Percentiles rank a stretch among this genome's conserved stretches.
These are phyloP conservation scores for Gleditsia sinensis DNA, from an alignment of 306 rosid genomes.

Conservation along the genomic window DNA sequence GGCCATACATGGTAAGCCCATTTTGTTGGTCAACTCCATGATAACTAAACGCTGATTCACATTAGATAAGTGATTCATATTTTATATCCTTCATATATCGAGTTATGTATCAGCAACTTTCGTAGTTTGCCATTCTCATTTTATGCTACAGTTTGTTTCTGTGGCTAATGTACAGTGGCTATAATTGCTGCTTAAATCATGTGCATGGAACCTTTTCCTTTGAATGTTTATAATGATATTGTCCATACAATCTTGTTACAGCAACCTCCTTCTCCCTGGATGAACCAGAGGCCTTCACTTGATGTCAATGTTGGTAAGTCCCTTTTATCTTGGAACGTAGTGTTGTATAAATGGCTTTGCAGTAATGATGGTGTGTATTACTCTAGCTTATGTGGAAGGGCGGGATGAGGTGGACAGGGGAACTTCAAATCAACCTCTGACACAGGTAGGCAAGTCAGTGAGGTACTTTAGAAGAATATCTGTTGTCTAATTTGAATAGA, in stretches of 20 bases:
- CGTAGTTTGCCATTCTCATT: too few relatives aligned
- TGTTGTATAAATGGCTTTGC: slow-evolving; percentile 30
- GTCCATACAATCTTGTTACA: slow-evolving; percentile 44
- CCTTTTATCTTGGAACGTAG: slow-evolving; percentile 13
- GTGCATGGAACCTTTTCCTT: neutral
- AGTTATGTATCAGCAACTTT: too few relatives aligned
- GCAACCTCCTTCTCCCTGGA: slow-evolving; percentile 98
- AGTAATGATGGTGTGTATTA: slow-evolving; percentile 39
- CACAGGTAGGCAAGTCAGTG: slow-evolving; percentile 65
- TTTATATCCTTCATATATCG: neutral
- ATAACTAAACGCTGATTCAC: neutral
- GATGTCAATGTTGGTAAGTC: slow-evolving; percentile 97
- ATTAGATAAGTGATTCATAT: neutral
- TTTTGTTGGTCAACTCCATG: neutral
- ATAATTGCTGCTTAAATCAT: slow-evolving; percentile 2
- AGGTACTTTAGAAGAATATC: slow-evolving; percentile 29
- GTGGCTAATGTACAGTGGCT: neutral
- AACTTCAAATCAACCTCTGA: slow-evolving; percentile 66
- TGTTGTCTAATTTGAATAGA: slow-evolving; percentile 37
- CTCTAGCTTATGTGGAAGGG: slow-evolving; percentile 95
- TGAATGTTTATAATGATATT: slow-evolving; percentile 19
- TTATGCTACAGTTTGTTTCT: slow-evolving; percentile 9
- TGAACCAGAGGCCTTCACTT: slow-evolving; percentile 83
- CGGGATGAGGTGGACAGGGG: slow-evolving; percentile 93
- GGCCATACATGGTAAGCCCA: slow-evolving; percentile 69